Evolutionary conservation across 305 asterid species (phyloP).

Genomic region (Euphrasia arctica): DNA sequence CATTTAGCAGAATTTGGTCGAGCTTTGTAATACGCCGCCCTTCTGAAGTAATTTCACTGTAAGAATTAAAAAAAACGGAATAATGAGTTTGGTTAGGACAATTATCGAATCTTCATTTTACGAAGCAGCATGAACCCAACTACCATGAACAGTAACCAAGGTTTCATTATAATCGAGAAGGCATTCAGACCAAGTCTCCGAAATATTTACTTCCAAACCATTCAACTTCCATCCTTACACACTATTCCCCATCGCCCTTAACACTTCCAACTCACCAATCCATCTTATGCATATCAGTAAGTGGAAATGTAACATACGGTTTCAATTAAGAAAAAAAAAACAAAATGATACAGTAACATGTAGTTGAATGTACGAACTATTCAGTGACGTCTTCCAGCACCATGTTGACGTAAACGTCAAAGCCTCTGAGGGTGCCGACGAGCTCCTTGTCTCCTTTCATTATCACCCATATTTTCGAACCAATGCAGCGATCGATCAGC

Average conservation of each 20-base stretch:
- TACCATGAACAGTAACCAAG: not conserved
- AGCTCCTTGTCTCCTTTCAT: conserved; percentile 33
- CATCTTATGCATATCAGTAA: not conserved
- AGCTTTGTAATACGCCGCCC: conserved; percentile 87
- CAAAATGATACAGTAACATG: not conserved
- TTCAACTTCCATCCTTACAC: no score
- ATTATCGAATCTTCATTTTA: not conserved
- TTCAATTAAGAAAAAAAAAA: not conserved
- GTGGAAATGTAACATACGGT: not conserved
- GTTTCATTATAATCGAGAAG: not conserved
- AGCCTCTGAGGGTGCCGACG: conserved; percentile 26
- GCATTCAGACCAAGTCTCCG: not conserved
- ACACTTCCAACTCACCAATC: not conserved
- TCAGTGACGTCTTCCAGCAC: conserved; percentile 31
- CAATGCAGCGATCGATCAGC: conserved; percentile 27
- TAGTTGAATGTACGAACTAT: conserved; percentile 11
- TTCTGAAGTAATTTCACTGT: conserved; percentile 76
- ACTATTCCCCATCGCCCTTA: not conserved
- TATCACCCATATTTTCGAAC: conserved; percentile 29
- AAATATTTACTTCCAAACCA: no score
- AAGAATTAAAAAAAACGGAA: not conserved
- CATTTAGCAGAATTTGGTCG: conserved; percentile 89
- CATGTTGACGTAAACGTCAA: conserved; percentile 29
- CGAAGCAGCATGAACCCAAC: not conserved
- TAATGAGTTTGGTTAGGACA: not conserved